phyloP scores from a whole-genome alignment of 495 filamentous ascomycete genomes.

The Tuber umbilicatum region DNA sequence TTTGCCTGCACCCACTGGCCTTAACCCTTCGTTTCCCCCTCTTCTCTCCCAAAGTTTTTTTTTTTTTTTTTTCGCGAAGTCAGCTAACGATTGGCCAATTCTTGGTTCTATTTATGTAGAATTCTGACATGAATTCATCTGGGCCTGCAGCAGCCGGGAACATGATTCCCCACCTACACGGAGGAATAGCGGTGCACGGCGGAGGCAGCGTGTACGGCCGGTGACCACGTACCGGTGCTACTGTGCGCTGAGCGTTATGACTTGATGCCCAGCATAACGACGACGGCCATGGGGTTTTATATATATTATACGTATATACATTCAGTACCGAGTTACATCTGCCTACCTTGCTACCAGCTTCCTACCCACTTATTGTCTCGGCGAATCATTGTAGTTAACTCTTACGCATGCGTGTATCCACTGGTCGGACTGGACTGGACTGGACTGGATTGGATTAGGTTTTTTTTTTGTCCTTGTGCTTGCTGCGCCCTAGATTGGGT shows the following conservation, averaged over 20 bases:
- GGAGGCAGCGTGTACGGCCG: conserved; percentile 18
- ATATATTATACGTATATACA: conserved; percentile 5
- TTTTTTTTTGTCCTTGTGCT: neutral
- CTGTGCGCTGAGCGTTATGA: neutral
- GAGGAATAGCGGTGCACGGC: conserved; percentile 24
- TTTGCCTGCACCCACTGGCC: neutral
- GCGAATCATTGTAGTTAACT: neutral
- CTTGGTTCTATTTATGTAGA: conserved; percentile 12
- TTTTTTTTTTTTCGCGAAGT: neutral
- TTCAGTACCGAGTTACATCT: neutral
- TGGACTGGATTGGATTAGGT: neutral
- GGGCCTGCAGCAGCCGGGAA: conserved; percentile 20
- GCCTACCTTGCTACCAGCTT: neutral
- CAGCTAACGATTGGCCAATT: neutral
- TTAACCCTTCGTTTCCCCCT: neutral
- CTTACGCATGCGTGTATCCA: neutral
- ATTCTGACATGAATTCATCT: conserved; percentile 33
- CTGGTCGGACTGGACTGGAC: neutral
- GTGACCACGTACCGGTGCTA: conserved; percentile 18
- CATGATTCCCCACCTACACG: conserved; percentile 27
- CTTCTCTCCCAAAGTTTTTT: neutral
- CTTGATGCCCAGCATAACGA: conserved; percentile 9
- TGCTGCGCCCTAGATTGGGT: conserved; percentile 6
- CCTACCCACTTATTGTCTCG: neutral
- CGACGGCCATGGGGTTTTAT: conserved; percentile 8